Base-by-base conservation (phyloP, 228 moss, liverwort and hornwort genomes). In the Sphagnum magellanicum region DNA sequence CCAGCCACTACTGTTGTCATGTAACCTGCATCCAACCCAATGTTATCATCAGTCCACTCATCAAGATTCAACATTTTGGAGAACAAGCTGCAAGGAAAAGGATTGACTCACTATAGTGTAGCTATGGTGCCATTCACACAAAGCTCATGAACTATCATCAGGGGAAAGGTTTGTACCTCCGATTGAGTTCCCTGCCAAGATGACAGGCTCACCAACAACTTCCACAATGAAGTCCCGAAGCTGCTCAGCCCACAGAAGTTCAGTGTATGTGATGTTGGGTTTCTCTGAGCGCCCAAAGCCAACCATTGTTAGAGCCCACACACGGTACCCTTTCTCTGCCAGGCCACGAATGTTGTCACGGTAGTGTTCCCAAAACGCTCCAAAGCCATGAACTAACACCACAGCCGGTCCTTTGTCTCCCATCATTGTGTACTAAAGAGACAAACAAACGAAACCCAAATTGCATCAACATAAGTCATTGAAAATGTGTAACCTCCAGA, bases 221-320 rank as follows among this genome's bases (percentile, higher is more conserved):
- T 97, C 93, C 51, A 79, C 83, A 63, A 93, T 88, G 66, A 97
- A 97, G 75, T 97, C 97, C 68, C 97, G 86, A 63, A 97, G 80
- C 63, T 93, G 88, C 70, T 97, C 97, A 60, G 80, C 91, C 93
- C 93, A 97, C 52, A 93, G 69, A 72, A 93, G 77, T 72, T 97
- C 97, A 55, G 93, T 87, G 65, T 97, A 97, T 6, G 77, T 79
- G 61, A 97, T 76, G 72, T 79, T 81, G 7, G 97, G 97, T 69
- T 97, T 97, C 74, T 97, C 97, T 51, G 97, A 97, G 66, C 97
- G 88, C 72, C 97, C 97, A 75, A 97, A 97, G 17, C 97, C 97
- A 52, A 97, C 84, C 83, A 97, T 73, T 53, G 97, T 97, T 67
- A 90, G 83, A 63, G 93, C 97, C 77, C 86, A 97, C 49, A 93